phyloP scores from a whole-genome alignment of 1,139 yeast species.

The Trichomonascaceae sp. region DNA sequence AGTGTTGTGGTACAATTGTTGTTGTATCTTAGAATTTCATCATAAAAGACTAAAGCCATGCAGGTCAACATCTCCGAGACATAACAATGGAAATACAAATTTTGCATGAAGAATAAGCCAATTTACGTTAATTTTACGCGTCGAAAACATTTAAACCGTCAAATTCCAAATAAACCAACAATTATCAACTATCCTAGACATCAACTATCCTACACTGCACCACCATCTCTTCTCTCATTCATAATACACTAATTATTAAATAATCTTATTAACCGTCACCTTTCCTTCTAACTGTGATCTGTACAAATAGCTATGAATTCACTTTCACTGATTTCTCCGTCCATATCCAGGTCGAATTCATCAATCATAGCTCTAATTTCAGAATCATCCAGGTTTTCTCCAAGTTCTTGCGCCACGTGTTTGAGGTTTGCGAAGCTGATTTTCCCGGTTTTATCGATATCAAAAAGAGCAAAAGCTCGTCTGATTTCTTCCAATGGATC shows the following conservation, averaged over 20 bases:
- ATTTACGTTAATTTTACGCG: too few species aligned
- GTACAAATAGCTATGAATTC: conserved; percentile 90
- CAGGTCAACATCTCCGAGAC: too few species aligned
- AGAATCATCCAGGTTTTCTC: conserved; percentile 87
- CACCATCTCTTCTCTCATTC: too few species aligned
- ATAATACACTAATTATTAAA: background rate
- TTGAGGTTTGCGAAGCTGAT: conserved; percentile 73
- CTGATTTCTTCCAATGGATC: conserved; percentile 91
- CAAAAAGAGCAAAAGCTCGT: conserved; percentile 86
- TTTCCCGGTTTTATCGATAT: conserved; percentile 82
- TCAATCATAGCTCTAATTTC: conserved; percentile 96
- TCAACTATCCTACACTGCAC: too few species aligned
- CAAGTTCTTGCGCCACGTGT: conserved; percentile 86
- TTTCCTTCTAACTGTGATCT: conserved; percentile 35
- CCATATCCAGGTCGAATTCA: conserved; percentile 94
- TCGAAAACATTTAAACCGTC: too few species aligned
- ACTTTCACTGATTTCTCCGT: conserved; percentile 89
- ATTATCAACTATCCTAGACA: too few species aligned
- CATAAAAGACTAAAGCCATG: too few species aligned
- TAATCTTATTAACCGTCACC: background rate
- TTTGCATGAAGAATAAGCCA: too few species aligned
- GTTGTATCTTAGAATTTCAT: too few species aligned
- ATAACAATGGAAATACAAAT: too few species aligned
- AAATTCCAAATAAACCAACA: too few species aligned
- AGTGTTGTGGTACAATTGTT: too few species aligned